These are phyloP conservation scores for Parmelia sp. DNA, from an alignment of 495 filamentous ascomycete species.

Conservation along the genomic window DNA sequence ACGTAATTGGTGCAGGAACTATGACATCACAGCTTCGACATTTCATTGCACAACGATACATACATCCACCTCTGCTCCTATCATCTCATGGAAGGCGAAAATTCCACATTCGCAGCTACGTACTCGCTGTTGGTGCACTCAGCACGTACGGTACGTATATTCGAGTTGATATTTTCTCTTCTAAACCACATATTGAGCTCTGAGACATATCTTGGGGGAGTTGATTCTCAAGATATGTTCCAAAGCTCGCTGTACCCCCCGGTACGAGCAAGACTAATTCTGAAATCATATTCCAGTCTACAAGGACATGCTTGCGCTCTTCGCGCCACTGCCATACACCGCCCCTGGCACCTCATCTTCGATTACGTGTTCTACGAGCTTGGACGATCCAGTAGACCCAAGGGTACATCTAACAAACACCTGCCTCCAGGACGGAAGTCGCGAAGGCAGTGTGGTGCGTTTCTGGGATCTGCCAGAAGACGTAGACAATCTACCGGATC, in stretches of 20 bases:
- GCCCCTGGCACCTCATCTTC: slow-evolving; percentile 28
- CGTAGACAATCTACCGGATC: slow-evolving; percentile 23
- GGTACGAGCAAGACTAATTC: no score
- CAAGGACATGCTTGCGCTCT: slow-evolving; percentile 83
- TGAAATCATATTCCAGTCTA: no score
- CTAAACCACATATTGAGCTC: no score
- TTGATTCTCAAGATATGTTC: no score
- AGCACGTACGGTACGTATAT: no score
- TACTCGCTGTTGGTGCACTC: slow-evolving; percentile 69
- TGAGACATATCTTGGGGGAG: no score
- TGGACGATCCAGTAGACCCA: slow-evolving; percentile 38
- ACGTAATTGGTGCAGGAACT: slow-evolving; percentile 47
- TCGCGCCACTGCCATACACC: slow-evolving; percentile 65
- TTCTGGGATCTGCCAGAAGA: slow-evolving; percentile 61
- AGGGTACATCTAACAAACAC: slow-evolving; percentile 85
- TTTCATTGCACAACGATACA: slow-evolving; percentile 94
- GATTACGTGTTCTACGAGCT: slow-evolving; percentile 14
- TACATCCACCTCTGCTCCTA: slow-evolving; percentile 79
- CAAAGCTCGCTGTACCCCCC: no score
- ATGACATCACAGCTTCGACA: slow-evolving; percentile 88
- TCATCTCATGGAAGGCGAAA: slow-evolving; percentile 57
- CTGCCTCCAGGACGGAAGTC: slow-evolving; percentile 65
- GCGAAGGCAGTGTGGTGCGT: slow-evolving; percentile 55
- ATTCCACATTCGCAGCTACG: slow-evolving; percentile 92
- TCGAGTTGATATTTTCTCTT: no score